Conservation (phyloP, 2,329 filamentous ascomycete species). For the Xylariomycetidae sp. region DNA sequence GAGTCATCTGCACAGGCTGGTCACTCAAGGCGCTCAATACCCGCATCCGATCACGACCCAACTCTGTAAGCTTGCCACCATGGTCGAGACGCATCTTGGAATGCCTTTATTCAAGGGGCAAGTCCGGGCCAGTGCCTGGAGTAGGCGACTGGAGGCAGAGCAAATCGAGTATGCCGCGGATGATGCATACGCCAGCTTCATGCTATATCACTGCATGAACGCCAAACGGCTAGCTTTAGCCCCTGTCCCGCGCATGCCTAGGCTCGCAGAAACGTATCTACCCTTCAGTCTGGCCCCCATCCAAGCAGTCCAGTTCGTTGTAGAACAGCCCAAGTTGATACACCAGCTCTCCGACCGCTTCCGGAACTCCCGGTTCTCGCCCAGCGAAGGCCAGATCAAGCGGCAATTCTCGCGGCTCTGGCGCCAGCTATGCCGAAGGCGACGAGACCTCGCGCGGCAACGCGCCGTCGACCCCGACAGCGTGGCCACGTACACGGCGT, state of each 20-base stretch:
- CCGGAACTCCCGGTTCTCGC: too few relatives aligned
- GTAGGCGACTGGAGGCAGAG: conserved; percentile 5
- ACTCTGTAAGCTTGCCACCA: conserved; percentile 9
- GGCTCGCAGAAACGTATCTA: conserved; percentile 12
- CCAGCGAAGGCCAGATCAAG: too few relatives aligned
- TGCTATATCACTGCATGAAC: conserved; percentile 23
- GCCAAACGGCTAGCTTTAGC: conserved; percentile 16
- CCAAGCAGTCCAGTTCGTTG: neutral
- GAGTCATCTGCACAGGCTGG: conserved; percentile 17
- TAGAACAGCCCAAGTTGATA: too few relatives aligned
- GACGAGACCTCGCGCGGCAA: neutral
- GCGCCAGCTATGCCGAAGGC: too few relatives aligned
- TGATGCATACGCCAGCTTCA: conserved; percentile 22
- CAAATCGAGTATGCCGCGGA: conserved; percentile 18
- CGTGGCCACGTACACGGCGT: too few relatives aligned
- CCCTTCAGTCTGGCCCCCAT: neutral
- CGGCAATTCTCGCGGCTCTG: too few relatives aligned
- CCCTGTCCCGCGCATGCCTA: conserved; percentile 15
- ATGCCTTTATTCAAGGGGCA: conserved; percentile 17
- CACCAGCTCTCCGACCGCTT: too few relatives aligned
- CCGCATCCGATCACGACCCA: conserved; percentile 10
- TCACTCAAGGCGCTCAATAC: conserved; percentile 5
- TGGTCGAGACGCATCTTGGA: conserved; percentile 17
- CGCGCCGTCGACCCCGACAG: too few relatives aligned
- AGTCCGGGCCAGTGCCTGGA: conserved; percentile 17